Percentiles rank a stretch among this genome's conserved stretches.
These are phyloP conservation scores for Raphanus sativus DNA, from an alignment of 345 rosid genomes.

Conservation along the genomic window DNA sequence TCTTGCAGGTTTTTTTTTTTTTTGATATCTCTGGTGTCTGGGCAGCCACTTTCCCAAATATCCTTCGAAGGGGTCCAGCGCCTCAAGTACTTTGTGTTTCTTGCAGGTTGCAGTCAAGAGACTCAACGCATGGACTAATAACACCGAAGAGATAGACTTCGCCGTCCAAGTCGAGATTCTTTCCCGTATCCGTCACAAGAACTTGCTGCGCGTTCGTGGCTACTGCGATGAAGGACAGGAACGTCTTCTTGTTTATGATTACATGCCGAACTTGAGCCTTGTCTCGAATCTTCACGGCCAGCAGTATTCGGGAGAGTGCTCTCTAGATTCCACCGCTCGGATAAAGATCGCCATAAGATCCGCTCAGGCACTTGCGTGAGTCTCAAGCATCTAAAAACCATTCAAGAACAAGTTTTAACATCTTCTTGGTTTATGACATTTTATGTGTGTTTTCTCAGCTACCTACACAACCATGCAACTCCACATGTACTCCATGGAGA, in stretches of 20 bases:
- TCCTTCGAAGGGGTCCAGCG: too few species aligned
- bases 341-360: slow-evolving; percentile 81
- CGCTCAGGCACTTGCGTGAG: slow-evolving; percentile 90
- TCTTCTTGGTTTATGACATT: background rate
- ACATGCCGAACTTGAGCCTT: slow-evolving; percentile 90
- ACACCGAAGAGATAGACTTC: slow-evolving; percentile 88
- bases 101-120: slow-evolving; percentile 95
- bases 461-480: slow-evolving; percentile 88
- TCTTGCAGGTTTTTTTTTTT: slow-evolving; percentile 68
- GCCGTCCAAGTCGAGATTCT: slow-evolving; percentile 89
- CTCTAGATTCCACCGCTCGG: slow-evolving; percentile 73
- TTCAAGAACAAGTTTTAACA: background rate
- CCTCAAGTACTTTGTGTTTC: background rate
- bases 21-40: too few species aligned
- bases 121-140: slow-evolving; percentile 89
- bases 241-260: slow-evolving; percentile 88
- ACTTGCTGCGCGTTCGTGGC: slow-evolving; percentile 84
- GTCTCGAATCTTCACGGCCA: slow-evolving; percentile 98
- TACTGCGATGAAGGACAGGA: slow-evolving; percentile 99
- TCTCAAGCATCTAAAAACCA: slow-evolving; percentile 7
- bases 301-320: slow-evolving; percentile 73
- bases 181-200: slow-evolving; percentile 89
- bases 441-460: slow-evolving; percentile 45
- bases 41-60: too few species aligned
- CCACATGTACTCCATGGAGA: slow-evolving; percentile 70